Conservation (phyloP, 805 yeast genomes). For the Saccharomycopsis fermentans region DNA sequence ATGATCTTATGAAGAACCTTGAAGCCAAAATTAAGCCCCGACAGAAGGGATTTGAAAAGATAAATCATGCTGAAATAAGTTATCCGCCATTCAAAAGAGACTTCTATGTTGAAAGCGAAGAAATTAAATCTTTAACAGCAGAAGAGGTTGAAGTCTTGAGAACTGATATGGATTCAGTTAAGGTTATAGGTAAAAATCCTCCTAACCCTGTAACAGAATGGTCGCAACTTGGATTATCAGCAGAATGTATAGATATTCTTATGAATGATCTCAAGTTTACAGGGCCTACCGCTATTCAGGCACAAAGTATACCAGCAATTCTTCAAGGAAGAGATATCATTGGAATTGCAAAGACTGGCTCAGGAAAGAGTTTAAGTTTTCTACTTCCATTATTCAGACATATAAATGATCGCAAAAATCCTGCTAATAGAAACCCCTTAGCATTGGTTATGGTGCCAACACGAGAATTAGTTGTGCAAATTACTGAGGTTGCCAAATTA, state of each 20-base stretch:
- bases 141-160: conserved; percentile 51
- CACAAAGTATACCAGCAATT: conserved; percentile 82
- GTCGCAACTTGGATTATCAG: conserved; percentile 73
- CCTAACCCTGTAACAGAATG: conserved; percentile 65
- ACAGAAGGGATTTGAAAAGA: conserved; percentile 7
- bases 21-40: conserved; percentile 3
- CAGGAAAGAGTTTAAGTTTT: conserved; percentile 90
- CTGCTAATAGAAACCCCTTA: conserved; percentile 57
- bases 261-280: conserved; percentile 40
- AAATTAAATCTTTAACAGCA: conserved; percentile 35
- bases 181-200: conserved; percentile 46
- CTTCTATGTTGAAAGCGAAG: conserved; percentile 55
- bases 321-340: conserved; percentile 86
- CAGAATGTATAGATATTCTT: conserved; percentile 43
- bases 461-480: conserved; percentile 82
- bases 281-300: conserved; percentile 78
- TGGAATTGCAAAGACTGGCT: conserved; percentile 93
- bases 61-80: conserved; percentile 22
- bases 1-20: conserved; percentile 8
- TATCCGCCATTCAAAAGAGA: conserved; percentile 48
- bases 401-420: conserved; percentile 47
- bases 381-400: conserved; percentile 78
- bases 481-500: conserved; percentile 50
- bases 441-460: conserved; percentile 84
- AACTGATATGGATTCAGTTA: conserved; percentile 49